phyloP scores from a whole-genome alignment of 2,329 filamentous ascomycete species.

The Byssoonygena ceratinophila region DNA sequence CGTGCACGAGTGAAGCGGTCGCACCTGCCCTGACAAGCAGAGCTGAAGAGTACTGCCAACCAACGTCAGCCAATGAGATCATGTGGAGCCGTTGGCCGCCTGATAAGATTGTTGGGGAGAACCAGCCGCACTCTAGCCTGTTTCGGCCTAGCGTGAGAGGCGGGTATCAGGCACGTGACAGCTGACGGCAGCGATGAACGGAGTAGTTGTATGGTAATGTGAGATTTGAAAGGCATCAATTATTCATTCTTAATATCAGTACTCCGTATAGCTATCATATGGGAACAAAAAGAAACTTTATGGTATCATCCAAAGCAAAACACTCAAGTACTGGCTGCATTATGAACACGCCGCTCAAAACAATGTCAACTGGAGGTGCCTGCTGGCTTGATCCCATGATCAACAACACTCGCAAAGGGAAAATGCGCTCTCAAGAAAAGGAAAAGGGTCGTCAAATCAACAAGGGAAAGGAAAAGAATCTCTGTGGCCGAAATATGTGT shows the following conservation, averaged over 20 bases:
- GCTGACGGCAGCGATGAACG: neutral
- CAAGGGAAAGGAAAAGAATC: slow-evolving; percentile 15
- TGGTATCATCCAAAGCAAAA: slow-evolving; percentile 13
- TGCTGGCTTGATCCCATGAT: slow-evolving; percentile 5
- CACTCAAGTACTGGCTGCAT: slow-evolving; percentile 2
- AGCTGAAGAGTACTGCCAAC: slow-evolving; percentile 1
- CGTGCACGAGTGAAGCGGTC: neutral
- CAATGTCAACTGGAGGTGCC: neutral
- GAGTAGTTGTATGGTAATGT: too few relatives aligned
- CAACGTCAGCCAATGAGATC: slow-evolving; percentile 1
- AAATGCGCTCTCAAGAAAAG: slow-evolving; percentile 7
- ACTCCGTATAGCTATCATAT: slow-evolving; percentile 7
- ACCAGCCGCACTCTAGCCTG: neutral
- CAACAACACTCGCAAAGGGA: slow-evolving; percentile 1
- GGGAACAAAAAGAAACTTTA: neutral
- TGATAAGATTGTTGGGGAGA: slow-evolving; percentile 10
- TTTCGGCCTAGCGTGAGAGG: neutral
- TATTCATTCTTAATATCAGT: neutral
- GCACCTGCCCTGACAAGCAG: too few relatives aligned
- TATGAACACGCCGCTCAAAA: slow-evolving; percentile 3
- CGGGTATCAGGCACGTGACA: too few relatives aligned
- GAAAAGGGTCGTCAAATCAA: slow-evolving; percentile 13
- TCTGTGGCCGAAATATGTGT: slow-evolving; percentile 15
- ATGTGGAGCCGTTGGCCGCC: slow-evolving; percentile 10
- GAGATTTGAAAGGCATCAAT: neutral